Evolutionary conservation across 176 grass and related monocot species (phyloP), one percentile per base, ranked within the genome.

Genomic region (Luzula sylvatica): DNA sequence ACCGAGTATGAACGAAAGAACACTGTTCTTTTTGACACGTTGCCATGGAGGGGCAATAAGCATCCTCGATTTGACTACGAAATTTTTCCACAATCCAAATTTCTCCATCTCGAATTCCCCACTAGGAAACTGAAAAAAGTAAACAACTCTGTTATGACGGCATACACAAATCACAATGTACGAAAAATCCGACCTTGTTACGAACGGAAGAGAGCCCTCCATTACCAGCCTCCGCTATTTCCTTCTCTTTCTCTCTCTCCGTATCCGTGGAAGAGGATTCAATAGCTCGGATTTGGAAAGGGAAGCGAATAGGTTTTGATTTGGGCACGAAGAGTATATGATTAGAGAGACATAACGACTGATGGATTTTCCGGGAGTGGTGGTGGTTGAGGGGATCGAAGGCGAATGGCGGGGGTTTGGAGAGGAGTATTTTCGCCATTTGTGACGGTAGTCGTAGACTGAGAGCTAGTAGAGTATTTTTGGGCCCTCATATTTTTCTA

Each of bases 31-130:
- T 48, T 66, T 71, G 39, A 98, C 72, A 23, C 85, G 84, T 58
- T 77, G 48, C 85, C 92, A 98, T 11, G 92, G 92, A 2, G 68
- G 81, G 3, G 69, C 85, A 30, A 98, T 30, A 23, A 74, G 65
- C 70, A 74, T 63, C 69, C 70, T 27, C 3, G 64, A 16, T 49
- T 74, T 67, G 24, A 80, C 70, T 25, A 27, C 49, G 15, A 74
- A 56, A 30, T 46, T 56, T 20, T 30, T 65, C 74, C 59, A 96
- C 71, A 71, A 78, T n/a, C 39, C 71, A 46, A 71, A 55, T 21
- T 68, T 67, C 59, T 89, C 79, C 58, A 96, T 87, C 54, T 74
- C 71, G 72, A 89, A 72, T 55, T 96, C 77, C 30, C 90, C 80
- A 64, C 67, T 47, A 8, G 75, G 68, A 56, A 52, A 72, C 15